A percentile compares a stretch with the other conserved stretches of the same genome.
phyloP scores from a whole-genome alignment of 495 filamentous ascomycete genomes.

The Apodospora peruviana region DNA sequence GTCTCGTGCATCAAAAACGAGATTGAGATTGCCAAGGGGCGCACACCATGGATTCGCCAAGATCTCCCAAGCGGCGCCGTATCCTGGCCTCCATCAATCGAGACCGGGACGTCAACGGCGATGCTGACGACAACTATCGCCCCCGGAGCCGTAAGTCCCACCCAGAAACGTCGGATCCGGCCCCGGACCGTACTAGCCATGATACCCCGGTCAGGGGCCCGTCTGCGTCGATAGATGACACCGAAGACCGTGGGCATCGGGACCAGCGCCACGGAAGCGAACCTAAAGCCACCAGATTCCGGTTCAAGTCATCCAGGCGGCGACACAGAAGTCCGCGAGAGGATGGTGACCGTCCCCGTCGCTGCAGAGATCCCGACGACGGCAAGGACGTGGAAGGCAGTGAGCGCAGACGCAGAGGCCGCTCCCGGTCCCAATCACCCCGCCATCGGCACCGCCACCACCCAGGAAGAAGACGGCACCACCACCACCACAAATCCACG shows the following conservation, averaged over 20 bases:
- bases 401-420: background rate
- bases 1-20: too few relatives aligned
- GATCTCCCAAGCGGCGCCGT: slow-evolving; percentile 41
- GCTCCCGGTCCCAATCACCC: slow-evolving; percentile 1
- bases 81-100: slow-evolving; percentile 41
- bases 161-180: background rate
- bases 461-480: background rate
- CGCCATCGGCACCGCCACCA: slow-evolving; percentile 21
- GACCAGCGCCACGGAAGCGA: background rate
- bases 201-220: background rate
- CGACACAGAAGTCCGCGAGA: too few relatives aligned
- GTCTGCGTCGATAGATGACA: too few relatives aligned
- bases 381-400: slow-evolving; percentile 12
- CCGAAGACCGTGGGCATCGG: background rate
- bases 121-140: background rate
- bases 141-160: background rate
- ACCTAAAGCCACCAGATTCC: slow-evolving; percentile 4
- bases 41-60: slow-evolving; percentile 9
- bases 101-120: background rate
- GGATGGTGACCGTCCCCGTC: slow-evolving; percentile 19
- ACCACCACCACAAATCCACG: slow-evolving; percentile 1
- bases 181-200: background rate
- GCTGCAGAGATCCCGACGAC: slow-evolving; percentile 31
- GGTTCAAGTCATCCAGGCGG: slow-evolving; percentile 12
- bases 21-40: background rate